A percentile compares a stretch with the other conserved stretches of the same genome.
Evolutionary conservation across 805 yeast genomes (phyloP).

Genomic region (Pichia thaimueangensis): DNA sequence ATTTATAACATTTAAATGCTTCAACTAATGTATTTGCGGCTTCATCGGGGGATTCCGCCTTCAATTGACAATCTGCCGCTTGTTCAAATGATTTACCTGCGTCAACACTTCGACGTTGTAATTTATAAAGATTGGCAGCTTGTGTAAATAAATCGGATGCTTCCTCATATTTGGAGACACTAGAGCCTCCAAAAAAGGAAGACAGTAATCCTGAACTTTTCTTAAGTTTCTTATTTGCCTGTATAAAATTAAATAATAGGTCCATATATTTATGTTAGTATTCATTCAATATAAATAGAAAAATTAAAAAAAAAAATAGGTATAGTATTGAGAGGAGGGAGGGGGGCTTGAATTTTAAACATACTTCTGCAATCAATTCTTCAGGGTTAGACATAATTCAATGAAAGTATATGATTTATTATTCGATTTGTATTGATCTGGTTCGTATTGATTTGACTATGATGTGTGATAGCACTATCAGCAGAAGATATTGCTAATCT

Average conservation of each 20-base stretch:
- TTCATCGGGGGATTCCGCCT: constrained; percentile 77
- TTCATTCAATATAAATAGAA: background rate
- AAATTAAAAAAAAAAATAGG: background rate
- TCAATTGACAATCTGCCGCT: constrained; percentile 75
- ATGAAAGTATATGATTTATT: too few species aligned
- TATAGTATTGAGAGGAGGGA: background rate
- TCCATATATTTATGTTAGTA: background rate
- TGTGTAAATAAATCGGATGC: constrained; percentile 86
- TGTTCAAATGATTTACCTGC: constrained; percentile 83
- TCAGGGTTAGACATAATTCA: constrained; percentile 30
- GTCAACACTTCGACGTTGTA: constrained; percentile 60
- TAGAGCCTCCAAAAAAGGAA: constrained; percentile 58
- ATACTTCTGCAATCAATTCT: constrained; percentile 28
- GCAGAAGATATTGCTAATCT: too few species aligned
- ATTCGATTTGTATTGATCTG: too few species aligned
- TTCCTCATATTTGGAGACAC: constrained; percentile 68
- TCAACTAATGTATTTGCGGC: constrained; percentile 87
- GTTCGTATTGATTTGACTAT: too few species aligned
- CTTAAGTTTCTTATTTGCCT: constrained; percentile 67
- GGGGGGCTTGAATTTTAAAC: constrained; percentile 12
- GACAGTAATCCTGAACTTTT: constrained; percentile 64
- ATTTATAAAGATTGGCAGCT: constrained; percentile 86
- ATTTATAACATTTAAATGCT: constrained; percentile 80
- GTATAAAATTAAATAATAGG: background rate
- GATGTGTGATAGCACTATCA: too few species aligned